These are phyloP conservation scores for Luvunga scandens DNA, from an alignment of 345 rosid genomes.

Conservation along the genomic window DNA sequence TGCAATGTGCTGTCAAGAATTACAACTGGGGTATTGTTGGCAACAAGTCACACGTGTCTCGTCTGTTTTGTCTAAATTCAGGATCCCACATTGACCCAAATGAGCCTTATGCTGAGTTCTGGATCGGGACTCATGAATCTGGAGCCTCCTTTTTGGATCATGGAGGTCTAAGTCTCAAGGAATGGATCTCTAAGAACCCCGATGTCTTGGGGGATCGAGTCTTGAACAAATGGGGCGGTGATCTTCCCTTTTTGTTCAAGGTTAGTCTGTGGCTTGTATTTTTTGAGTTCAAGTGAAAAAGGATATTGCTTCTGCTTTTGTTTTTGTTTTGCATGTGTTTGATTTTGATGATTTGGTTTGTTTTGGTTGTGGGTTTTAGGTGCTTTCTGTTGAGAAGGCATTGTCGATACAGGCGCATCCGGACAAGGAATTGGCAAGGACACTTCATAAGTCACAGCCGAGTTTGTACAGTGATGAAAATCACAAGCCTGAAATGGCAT, in stretches of 20 bases:
- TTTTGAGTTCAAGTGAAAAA: background rate
- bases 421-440: constrained; percentile 35
- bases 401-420: constrained; percentile 48
- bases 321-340: background rate
- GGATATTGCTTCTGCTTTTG: background rate
- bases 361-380: constrained; percentile 9
- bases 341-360: background rate
- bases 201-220: constrained; percentile 39
- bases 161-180: constrained; percentile 26
- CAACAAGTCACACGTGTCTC: constrained; percentile 26
- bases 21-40: constrained; percentile 43
- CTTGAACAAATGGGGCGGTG: constrained; percentile 39
- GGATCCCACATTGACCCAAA: constrained; percentile 17
- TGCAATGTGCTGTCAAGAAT: constrained; percentile 34
- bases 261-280: constrained; percentile 7
- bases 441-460: constrained; percentile 33
- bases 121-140: constrained; percentile 63
- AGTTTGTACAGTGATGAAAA: constrained; percentile 34
- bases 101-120: constrained; percentile 49
- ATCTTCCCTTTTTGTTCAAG: constrained; percentile 54
- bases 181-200: constrained; percentile 33
- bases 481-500: constrained; percentile 48
- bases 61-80: constrained; percentile 30
- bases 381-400: constrained; percentile 37
- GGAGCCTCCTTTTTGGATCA: constrained; percentile 31